Evolutionary conservation across 148 eudicot species (phyloP), one percentile per base, ranked within the genome.

Genomic region (Cornus florida): DNA sequence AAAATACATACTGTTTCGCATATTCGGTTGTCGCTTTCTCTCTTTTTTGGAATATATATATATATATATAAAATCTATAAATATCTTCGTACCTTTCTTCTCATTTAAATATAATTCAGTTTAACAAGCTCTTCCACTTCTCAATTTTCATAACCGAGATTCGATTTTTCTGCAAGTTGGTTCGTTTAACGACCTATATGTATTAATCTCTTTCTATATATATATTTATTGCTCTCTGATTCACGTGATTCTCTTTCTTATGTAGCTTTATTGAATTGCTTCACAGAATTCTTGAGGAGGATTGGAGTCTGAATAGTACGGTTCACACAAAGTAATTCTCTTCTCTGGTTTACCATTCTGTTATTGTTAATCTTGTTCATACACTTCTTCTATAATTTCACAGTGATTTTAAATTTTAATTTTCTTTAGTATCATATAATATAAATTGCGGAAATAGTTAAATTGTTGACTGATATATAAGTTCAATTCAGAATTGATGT

Each of bases 251-350:
- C 67, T 60, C 28, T 74, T 19, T 59, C 38, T 31, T 50, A 56
- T 33, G 57, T 22, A 28, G 64, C 19, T 46, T 72, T 13, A 48
- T 74, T 35, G 77, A 33, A 10, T 48, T 46, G 75, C 46, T 32
- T 33, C 33, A 43, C 48, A 43, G 48, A 43, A 43, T 3, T 43
- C 62, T 57, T 28, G n/a, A 73, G n/a, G 24, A 57, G 4, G 50
- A 35, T 64, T 64, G 32, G 60, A 75, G 71, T 22, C 67, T 67
- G 62, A 28, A 67, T 71, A 75, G 39, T 43, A 65, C 46, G 78
- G 10, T 74, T 39, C 77, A 66, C 16, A 4, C 7, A 19, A 28
- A 66, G 56, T 75, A 75, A 66, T 28, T 6, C 24, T 43, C 24
- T 12, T 65, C 43, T 75, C 60, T 19, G 9, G 46, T 16, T 76